These are phyloP conservation scores for Aspergillus sclerotioniger DNA, from an alignment of 495 filamentous ascomycete species.

Conservation along the genomic window DNA sequence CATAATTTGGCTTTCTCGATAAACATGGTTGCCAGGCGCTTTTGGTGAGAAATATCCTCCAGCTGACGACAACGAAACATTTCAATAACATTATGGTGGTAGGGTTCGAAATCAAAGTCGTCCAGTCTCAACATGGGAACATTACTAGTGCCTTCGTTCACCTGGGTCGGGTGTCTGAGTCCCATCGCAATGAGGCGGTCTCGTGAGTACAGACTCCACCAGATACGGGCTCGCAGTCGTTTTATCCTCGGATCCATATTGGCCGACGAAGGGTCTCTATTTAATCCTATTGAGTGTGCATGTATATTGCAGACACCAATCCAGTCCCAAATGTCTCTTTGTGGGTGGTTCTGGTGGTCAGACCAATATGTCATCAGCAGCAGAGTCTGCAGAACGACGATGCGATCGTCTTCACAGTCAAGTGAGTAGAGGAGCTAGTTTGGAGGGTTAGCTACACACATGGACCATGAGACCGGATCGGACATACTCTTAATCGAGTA, in stretches of 20 bases:
- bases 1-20: slow-evolving; percentile 85
- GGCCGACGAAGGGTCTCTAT: slow-evolving; percentile 64
- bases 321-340: slow-evolving; percentile 82
- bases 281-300: slow-evolving; percentile 76
- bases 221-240: slow-evolving; percentile 74
- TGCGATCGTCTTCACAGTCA: slow-evolving; percentile 77
- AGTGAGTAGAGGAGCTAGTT: slow-evolving; percentile 68
- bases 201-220: slow-evolving; percentile 91
- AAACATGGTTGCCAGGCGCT: slow-evolving; percentile 75
- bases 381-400: slow-evolving; percentile 74
- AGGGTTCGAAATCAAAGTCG: slow-evolving; percentile 73
- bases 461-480: background rate
- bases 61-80: slow-evolving; percentile 41
- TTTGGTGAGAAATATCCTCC: slow-evolving; percentile 53
- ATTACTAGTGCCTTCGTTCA: slow-evolving; percentile 83
- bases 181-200: slow-evolving; percentile 84
- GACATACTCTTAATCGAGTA: slow-evolving; percentile 66
- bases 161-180: slow-evolving; percentile 77
- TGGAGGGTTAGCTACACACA: slow-evolving; percentile 11
- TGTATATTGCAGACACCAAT: slow-evolving; percentile 80
- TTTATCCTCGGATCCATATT: slow-evolving; percentile 58
- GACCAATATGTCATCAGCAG: slow-evolving; percentile 88
- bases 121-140: slow-evolving; percentile 75
- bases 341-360: slow-evolving; percentile 60
- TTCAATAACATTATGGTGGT: slow-evolving; percentile 46